Percentiles rank a stretch among this genome's conserved stretches.
These are phyloP conservation scores for Osmozyma mogii DNA, from an alignment of 805 yeast genomes.

Conservation along the genomic window DNA sequence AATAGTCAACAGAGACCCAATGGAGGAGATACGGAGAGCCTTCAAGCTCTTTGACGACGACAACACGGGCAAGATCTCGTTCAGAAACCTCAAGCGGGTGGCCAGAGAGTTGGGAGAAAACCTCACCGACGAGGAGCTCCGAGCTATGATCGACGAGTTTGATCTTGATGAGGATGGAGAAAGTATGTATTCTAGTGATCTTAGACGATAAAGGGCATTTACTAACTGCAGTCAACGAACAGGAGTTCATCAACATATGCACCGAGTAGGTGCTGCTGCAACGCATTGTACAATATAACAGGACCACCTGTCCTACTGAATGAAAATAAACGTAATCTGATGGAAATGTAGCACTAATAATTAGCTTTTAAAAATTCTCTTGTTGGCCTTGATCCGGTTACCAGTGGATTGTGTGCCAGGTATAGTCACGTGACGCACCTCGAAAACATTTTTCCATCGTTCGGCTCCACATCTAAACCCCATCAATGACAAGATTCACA, in stretches of 20 bases:
- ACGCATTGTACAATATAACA: slow-evolving; percentile 1
- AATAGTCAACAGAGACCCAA: slow-evolving; percentile 83
- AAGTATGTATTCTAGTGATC: slow-evolving; percentile 33
- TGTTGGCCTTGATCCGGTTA: too few relatives aligned
- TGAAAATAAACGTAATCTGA: too few relatives aligned
- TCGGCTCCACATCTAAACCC: neutral
- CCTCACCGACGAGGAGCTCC: slow-evolving; percentile 81
- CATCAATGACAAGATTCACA: slow-evolving; percentile 22
- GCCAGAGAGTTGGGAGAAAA: slow-evolving; percentile 92
- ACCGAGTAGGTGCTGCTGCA: slow-evolving; percentile 40
- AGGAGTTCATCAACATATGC: slow-evolving; percentile 85
- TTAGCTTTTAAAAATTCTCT: too few relatives aligned
- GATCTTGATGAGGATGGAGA: slow-evolving; percentile 96
- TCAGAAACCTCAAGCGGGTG: slow-evolving; percentile 77
- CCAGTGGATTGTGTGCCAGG: too few relatives aligned
- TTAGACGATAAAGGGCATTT: slow-evolving; percentile 3
- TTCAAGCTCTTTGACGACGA: slow-evolving; percentile 86
- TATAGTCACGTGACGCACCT: too few relatives aligned
- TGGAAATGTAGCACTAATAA: too few relatives aligned
- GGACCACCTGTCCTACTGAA: neutral
- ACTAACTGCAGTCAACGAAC: slow-evolving; percentile 57
- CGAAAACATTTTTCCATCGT: too few relatives aligned
- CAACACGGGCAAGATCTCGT: slow-evolving; percentile 71
- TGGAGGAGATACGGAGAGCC: slow-evolving; percentile 87
- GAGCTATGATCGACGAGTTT: slow-evolving; percentile 97